Evolutionary conservation across 2,329 filamentous ascomycete genomes (phyloP).

Genomic region (Exserohilum rostratum): DNA sequence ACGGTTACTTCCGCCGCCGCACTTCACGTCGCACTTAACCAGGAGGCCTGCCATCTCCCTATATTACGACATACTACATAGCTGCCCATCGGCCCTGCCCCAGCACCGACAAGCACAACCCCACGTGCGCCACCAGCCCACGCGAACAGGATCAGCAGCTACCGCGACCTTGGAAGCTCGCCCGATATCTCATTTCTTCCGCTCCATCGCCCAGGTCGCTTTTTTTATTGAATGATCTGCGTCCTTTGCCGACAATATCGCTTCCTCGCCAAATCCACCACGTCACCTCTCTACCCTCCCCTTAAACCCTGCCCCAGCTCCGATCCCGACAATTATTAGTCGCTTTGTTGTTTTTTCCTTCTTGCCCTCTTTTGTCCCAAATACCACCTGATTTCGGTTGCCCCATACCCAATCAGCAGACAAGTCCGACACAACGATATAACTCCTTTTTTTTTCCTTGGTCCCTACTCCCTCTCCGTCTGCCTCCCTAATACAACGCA

Average conservation of each 20-base stretch:
- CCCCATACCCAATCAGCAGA: background rate
- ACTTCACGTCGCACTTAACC: background rate
- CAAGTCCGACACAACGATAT: background rate
- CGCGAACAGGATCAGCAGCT: slow-evolving; percentile 15
- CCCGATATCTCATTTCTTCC: slow-evolving; percentile 8
- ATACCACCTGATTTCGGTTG: background rate
- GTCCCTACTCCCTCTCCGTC: too few species aligned
- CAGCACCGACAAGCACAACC: slow-evolving; percentile 10
- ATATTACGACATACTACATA: slow-evolving; percentile 13
- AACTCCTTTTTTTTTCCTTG: background rate
- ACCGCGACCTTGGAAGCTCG: slow-evolving; percentile 11
- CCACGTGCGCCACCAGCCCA: slow-evolving; percentile 10
- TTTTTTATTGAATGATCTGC: background rate
- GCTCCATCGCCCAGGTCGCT: slow-evolving; percentile 1
- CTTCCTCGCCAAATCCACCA: background rate
- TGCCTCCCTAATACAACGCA: too few species aligned
- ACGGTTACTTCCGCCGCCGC: slow-evolving; percentile 15
- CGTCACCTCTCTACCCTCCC: background rate
- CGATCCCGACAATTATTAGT: background rate
- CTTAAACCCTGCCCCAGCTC: background rate
- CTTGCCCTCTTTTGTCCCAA: background rate
- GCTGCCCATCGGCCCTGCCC: slow-evolving; percentile 3
- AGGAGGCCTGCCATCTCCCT: slow-evolving; percentile 1
- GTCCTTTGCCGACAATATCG: background rate
- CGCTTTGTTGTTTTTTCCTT: too few species aligned